Base-by-base conservation (phyloP, 2,329 filamentous ascomycete species). In the Trichoderma endophyticum region DNA sequence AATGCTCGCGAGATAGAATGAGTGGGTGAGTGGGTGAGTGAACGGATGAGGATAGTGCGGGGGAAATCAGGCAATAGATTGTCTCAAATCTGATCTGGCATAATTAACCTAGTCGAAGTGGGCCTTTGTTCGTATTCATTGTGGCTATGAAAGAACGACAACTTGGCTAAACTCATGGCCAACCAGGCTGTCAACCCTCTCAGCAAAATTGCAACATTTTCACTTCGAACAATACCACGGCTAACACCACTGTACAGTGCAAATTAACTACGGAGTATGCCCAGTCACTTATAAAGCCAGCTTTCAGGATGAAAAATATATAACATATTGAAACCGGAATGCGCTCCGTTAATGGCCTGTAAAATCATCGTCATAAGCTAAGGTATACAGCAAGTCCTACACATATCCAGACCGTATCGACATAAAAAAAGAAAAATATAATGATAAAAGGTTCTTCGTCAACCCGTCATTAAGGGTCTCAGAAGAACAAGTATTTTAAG, bases 291-390 rank as follows among this genome's bases (percentile, higher is more conserved):
- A 12, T 26, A 6, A 60, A 28, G 59, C 34, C 24, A 28, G 54
- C 34, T 28, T 24, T 24, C 18, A 60, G 26, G 36, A 24, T 68
- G 48, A 67, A 57, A 43, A 60, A n/a, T 26, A 21, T 51, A 43
- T 36, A 61, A 69, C 66, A 69, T 69, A 51, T 69, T 69, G 56
- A 61, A 61, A 21, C 66, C 66, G 56, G 66, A 56, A 69, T 61
- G 39, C 57, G 66, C 56, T 69, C 66, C 66, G 66, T 69, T 24
- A 57, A 51, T 51, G 39, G 66, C 56, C 39, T 69, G 66, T 51
- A 32, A 68, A 61, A 69, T 69, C 57, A 69, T 69, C 66, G 56
- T 69, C 66, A 69, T 61, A 69, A 69, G 66, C 66, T 61, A 69
- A 69, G 39, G 57, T 69, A 62, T 48, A 69, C 57, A 69, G 57